Conservation (phyloP, 176 grass and related monocot species). For the Rhynchospora breviuscula region DNA sequence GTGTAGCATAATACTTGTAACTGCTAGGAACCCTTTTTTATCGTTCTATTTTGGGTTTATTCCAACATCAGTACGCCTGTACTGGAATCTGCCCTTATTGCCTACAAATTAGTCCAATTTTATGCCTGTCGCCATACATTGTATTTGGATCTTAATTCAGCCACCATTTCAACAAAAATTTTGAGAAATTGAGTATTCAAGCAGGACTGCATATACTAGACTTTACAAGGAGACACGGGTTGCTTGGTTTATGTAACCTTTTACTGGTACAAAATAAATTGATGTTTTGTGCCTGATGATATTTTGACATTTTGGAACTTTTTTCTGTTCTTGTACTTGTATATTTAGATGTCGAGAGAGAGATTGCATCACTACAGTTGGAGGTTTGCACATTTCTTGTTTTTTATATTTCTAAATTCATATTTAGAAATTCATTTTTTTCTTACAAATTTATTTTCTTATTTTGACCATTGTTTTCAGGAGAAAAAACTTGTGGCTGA, state of each 20-base stretch:
- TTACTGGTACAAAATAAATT: neutral
- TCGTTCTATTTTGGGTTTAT: slow-evolving; percentile 7
- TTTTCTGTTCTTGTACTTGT: slow-evolving; percentile 4
- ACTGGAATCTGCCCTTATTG: neutral
- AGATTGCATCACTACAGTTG: slow-evolving; percentile 87
- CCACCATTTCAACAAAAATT: neutral
- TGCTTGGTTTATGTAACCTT: neutral
- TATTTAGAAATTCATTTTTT: neutral
- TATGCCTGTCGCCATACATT: neutral
- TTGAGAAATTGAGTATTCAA: neutral
- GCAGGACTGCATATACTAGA: too few species aligned
- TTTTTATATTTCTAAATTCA: slow-evolving; percentile 17
- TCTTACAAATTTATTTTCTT: slow-evolving; percentile 21
- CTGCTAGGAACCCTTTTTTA: neutral
- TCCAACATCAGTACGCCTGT: neutral
- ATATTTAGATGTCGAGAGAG: slow-evolving; percentile 74
- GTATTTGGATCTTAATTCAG: neutral
- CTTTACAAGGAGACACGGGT: neutral
- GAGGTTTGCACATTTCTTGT: slow-evolving; percentile 45
- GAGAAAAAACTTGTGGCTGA: slow-evolving; percentile 97
- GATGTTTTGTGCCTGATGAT: neutral
- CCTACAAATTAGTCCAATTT: slow-evolving; percentile 5
- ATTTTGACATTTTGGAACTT: neutral
- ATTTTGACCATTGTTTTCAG: slow-evolving; percentile 42
- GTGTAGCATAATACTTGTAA: neutral